These are phyloP conservation scores for Meredithiella fracta DNA, from an alignment of 2,329 filamentous ascomycete genomes.

Conservation along the genomic window DNA sequence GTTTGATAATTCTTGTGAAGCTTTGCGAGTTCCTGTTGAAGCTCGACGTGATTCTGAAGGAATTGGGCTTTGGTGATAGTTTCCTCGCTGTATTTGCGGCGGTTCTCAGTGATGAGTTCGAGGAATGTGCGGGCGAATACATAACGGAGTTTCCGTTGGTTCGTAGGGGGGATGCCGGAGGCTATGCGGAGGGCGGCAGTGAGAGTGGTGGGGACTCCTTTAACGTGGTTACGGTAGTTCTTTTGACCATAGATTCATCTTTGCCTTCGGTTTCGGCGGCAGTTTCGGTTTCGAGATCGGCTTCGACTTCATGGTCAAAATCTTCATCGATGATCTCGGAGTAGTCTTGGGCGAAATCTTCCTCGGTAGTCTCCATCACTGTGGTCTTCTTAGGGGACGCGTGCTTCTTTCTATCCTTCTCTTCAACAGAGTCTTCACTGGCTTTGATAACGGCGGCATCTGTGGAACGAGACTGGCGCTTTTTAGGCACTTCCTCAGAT, in stretches of 20 bases:
- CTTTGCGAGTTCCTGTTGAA: constrained; percentile 21
- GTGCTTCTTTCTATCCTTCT: not conserved
- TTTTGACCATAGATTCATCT: no score
- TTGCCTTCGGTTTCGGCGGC: not conserved
- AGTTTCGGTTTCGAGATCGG: not conserved
- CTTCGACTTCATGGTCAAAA: not conserved
- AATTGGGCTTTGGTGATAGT: constrained; percentile 18
- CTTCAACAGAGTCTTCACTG: no score
- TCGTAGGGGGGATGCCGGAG: not conserved
- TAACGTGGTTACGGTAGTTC: not conserved
- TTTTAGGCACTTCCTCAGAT: not conserved
- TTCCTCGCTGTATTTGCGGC: constrained; percentile 8
- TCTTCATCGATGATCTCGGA: not conserved
- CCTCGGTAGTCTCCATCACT: not conserved
- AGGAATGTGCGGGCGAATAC: constrained; percentile 4
- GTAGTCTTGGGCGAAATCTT: not conserved
- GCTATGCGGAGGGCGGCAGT: not conserved
- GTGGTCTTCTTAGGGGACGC: not conserved
- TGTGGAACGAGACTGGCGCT: no score
- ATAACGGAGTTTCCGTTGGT: not conserved
- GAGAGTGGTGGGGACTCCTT: not conserved
- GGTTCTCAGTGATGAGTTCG: not conserved
- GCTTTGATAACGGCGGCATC: no score
- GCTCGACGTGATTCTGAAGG: constrained; percentile 18
- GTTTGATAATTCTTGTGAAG: constrained; percentile 21